A percentile compares a stretch with the other conserved stretches of the same genome.
Evolutionary conservation across 306 rosid genomes (phyloP).

Genomic region (Begonia fuchsioides): DNA sequence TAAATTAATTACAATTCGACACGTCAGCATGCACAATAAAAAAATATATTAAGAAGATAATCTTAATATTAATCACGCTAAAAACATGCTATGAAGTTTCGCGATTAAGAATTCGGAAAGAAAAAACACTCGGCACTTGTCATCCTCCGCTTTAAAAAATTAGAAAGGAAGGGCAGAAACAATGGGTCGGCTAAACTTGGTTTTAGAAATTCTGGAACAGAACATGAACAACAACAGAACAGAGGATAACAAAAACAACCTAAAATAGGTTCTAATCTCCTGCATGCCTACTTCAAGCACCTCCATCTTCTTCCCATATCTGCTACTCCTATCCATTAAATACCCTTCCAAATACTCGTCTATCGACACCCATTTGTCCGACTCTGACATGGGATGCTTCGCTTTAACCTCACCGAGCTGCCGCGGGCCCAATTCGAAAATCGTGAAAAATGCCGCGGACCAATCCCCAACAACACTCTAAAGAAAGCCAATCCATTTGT

Average conservation of each 20-base stretch:
- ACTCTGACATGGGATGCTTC: conserved; percentile 22
- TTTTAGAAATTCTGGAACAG: conserved; percentile 91
- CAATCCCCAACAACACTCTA: conserved; percentile 84
- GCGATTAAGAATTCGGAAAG: neutral
- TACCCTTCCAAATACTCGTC: conserved; percentile 94
- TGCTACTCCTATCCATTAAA: conserved; percentile 81
- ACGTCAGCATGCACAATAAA: too few species aligned
- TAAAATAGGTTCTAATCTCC: conserved; percentile 93
- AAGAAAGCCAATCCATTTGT: too few species aligned
- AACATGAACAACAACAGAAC: conserved; percentile 84
- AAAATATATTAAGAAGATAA: too few species aligned
- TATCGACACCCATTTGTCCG: conserved; percentile 67
- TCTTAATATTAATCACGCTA: too few species aligned
- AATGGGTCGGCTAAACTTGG: conserved; percentile 61
- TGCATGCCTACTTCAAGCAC: conserved; percentile 94
- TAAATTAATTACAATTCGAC: too few species aligned
- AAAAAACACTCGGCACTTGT: neutral
- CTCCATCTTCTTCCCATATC: conserved; percentile 92
- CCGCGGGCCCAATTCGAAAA: conserved; percentile 60
- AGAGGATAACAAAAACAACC: conserved; percentile 87
- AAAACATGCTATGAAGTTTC: too few species aligned
- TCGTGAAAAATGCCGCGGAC: conserved; percentile 85
- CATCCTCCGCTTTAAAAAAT: conserved; percentile 4
- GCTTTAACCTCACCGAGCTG: conserved; percentile 27
- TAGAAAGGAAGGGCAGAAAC: conserved; percentile 56